Evolutionary conservation across 2,329 filamentous ascomycete species (phyloP).

Genomic region (Colletotrichum sidae): DNA sequence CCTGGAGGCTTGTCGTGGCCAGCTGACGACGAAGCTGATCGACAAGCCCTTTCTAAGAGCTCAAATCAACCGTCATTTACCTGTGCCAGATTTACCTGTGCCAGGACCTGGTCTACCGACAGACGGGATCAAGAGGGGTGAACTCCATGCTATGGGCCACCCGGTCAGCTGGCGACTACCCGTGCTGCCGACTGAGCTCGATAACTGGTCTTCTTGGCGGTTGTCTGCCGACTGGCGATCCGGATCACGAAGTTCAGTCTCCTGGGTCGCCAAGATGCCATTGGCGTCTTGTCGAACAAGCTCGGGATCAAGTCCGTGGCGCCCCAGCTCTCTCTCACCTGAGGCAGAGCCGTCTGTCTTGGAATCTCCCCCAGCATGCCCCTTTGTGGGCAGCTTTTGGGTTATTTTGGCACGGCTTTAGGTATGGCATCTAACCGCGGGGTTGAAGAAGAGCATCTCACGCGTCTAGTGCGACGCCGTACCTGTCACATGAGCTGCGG

Average conservation of each 20-base stretch:
- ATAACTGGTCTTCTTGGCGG: constrained; percentile 13
- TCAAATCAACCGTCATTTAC: constrained; percentile 1
- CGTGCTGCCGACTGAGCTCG: constrained; percentile 9
- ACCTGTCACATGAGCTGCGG: too few species aligned
- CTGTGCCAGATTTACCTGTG: constrained; percentile 22
- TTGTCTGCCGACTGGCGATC: constrained; percentile 13
- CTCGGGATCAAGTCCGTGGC: neutral
- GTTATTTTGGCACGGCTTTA: constrained; percentile 7
- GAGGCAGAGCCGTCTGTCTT: neutral
- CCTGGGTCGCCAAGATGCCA: constrained; percentile 14
- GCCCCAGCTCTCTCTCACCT: neutral
- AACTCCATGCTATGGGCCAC: constrained; percentile 28
- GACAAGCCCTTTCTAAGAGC: neutral
- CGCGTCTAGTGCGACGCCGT: too few species aligned
- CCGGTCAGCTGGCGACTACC: constrained; percentile 27
- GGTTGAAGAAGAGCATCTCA: too few species aligned
- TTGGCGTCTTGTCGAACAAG: neutral
- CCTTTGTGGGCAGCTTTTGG: constrained; percentile 3
- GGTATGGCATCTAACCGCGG: constrained; percentile 1
- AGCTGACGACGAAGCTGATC: constrained; percentile 23
- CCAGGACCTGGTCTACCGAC: constrained; percentile 15
- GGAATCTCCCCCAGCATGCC: neutral
- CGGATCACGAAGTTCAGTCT: neutral
- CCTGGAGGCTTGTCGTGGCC: constrained; percentile 10
- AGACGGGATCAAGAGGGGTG: constrained; percentile 1